phyloP scores from a whole-genome alignment of 2,329 filamentous ascomycete species.

The Ophiosphaerella korrae region DNA sequence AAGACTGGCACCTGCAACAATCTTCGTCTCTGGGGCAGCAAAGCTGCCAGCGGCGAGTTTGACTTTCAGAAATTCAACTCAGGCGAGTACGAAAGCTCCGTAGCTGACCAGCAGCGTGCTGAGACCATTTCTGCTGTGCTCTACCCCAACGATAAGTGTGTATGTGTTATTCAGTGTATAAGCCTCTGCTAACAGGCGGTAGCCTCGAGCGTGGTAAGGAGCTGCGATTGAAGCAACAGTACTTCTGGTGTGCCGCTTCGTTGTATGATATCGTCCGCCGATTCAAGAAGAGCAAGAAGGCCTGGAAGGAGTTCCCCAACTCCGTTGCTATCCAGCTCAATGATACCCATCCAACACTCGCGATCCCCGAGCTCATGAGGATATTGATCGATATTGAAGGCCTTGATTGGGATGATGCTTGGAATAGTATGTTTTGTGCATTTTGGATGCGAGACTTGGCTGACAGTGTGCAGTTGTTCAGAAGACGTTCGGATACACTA shows the following conservation, averaged over 20 bases:
- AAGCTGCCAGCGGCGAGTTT: conserved; percentile 94
- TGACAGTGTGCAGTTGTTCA: conserved; percentile 50
- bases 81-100: conserved; percentile 96
- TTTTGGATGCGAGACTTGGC: background rate
- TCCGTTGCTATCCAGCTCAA: conserved; percentile 98
- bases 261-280: conserved; percentile 94
- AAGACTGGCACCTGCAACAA: conserved; percentile 93
- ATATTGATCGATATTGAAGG: conserved; percentile 90
- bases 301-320: conserved; percentile 90
- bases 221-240: conserved; percentile 96
- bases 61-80: conserved; percentile 99
- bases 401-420: conserved; percentile 90
- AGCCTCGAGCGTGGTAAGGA: conserved; percentile 90
- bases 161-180: background rate
- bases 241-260: conserved; percentile 99
- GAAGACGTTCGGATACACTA: conserved; percentile 88
- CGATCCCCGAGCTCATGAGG: conserved; percentile 92
- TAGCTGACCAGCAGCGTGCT: conserved; percentile 97
- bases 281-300: conserved; percentile 94
- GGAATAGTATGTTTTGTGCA: conserved; percentile 67
- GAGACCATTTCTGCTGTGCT: conserved; percentile 98
- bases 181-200: conserved; percentile 11
- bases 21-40: conserved; percentile 94
- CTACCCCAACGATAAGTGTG: conserved; percentile 89
- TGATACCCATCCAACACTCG: conserved; percentile 94